phyloP scores from a whole-genome alignment of 257 asterid species.

The Jaltomata sinuosa region DNA sequence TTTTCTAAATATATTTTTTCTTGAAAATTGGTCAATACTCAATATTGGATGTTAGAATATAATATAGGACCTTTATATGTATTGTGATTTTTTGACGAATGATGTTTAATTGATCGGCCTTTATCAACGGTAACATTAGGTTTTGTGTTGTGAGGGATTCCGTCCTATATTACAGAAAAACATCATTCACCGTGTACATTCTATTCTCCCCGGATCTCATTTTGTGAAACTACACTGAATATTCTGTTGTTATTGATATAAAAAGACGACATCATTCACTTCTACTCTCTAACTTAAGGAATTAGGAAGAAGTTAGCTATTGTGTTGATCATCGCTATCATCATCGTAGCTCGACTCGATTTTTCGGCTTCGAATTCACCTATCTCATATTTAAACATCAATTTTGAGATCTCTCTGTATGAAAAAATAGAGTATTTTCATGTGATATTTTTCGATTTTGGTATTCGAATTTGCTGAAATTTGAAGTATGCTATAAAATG shows the following conservation, averaged over 20 bases:
- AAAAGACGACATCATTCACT: too few relatives aligned
- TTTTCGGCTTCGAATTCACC: not conserved
- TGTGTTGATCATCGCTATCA: too few relatives aligned
- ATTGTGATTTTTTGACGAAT: not conserved
- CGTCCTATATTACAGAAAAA: not conserved
- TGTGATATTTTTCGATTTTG: not conserved
- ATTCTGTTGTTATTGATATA: too few relatives aligned
- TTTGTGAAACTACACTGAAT: too few relatives aligned
- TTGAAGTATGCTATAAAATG: not conserved
- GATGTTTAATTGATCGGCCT: not conserved
- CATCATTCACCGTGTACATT: too few relatives aligned
- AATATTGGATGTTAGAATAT: not conserved
- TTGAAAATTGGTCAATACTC: not conserved
- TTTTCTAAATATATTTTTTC: not conserved
- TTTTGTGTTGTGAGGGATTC: not conserved
- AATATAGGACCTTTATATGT: not conserved
- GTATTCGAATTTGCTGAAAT: not conserved
- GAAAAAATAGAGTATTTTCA: not conserved
- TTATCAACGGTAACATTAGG: not conserved
- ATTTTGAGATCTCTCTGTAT: not conserved
- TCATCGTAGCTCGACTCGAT: fast-evolving
- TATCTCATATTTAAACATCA: not conserved
- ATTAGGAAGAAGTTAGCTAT: too few relatives aligned
- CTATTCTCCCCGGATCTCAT: too few relatives aligned
- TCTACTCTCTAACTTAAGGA: too few relatives aligned